Conservation (phyloP, 2,329 filamentous ascomycete species). For the Sordariomycetes sp. region DNA sequence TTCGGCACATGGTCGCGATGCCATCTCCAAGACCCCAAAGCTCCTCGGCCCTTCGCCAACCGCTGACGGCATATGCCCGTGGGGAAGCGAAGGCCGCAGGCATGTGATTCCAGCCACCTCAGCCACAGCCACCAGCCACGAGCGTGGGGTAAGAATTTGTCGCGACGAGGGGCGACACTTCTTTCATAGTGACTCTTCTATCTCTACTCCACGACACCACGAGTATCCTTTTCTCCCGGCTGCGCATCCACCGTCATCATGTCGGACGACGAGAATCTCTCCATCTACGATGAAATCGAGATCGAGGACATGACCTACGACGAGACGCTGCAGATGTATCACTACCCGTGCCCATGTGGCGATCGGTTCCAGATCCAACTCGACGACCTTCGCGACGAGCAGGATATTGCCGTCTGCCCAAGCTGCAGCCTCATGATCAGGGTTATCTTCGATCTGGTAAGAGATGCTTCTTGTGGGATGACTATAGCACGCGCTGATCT, state of each 20-base stretch:
- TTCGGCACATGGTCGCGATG: too few relatives aligned
- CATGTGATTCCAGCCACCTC: constrained; percentile 10
- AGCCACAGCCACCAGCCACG: constrained; percentile 7
- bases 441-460: constrained; percentile 82
- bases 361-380: constrained; percentile 91
- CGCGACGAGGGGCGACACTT: not conserved
- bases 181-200: too few relatives aligned
- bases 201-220: not conserved
- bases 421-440: constrained; percentile 96
- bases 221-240: not conserved
- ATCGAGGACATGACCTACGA: constrained; percentile 98
- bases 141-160: constrained; percentile 12
- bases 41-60: constrained; percentile 4
- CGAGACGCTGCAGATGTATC: constrained; percentile 72
- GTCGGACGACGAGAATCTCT: constrained; percentile 55
- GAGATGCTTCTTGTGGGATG: constrained; percentile 16
- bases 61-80: constrained; percentile 5
- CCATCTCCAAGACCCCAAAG: not conserved
- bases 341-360: constrained; percentile 95
- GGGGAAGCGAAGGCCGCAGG: too few relatives aligned
- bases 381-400: constrained; percentile 74
- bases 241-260: constrained; percentile 24
- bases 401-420: constrained; percentile 94
- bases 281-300: constrained; percentile 95
- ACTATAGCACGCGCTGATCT: not conserved